Percentiles rank a stretch among this genome's conserved stretches.
Evolutionary conservation across 2,329 filamentous ascomycete species (phyloP).

Genomic region (Tolypocladium paradoxum): DNA sequence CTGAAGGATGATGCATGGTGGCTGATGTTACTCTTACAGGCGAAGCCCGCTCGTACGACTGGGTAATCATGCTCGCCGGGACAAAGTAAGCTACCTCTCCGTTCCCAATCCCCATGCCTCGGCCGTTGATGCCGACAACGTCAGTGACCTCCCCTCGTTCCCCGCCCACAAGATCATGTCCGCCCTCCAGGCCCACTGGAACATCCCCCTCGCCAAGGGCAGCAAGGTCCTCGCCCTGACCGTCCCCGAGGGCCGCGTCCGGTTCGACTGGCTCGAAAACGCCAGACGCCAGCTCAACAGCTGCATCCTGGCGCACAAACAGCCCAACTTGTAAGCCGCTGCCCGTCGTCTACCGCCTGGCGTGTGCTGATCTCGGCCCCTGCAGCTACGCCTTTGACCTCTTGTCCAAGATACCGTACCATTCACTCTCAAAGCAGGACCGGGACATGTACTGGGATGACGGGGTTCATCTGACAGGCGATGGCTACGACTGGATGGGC

Average conservation of each 20-base stretch:
- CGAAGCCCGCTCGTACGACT: constrained; percentile 34
- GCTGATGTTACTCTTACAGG: constrained; percentile 6
- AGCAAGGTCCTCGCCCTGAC: constrained; percentile 53
- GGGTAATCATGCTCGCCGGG: constrained; percentile 52
- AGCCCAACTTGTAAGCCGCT: constrained; percentile 39
- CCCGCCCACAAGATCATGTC: constrained; percentile 32
- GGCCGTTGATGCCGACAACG: background rate
- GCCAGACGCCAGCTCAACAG: constrained; percentile 38
- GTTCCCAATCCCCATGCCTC: background rate
- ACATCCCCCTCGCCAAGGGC: constrained; percentile 34
- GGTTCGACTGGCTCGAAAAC: constrained; percentile 16
- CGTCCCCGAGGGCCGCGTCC: constrained; percentile 39
- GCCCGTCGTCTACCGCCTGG: background rate
- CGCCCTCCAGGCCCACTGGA: constrained; percentile 38
- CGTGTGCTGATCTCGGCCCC: background rate
- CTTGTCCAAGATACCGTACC: constrained; percentile 41
- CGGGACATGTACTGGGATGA: constrained; percentile 48
- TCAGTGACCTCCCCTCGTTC: constrained; percentile 38
- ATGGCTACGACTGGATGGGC: constrained; percentile 54
- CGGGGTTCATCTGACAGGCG: constrained; percentile 44
- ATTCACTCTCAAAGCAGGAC: constrained; percentile 33
- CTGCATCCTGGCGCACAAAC: constrained; percentile 37
- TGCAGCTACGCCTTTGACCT: constrained; percentile 49
- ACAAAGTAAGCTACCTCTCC: constrained; percentile 39
- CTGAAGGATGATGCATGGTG: background rate